These are phyloP conservation scores for Pisolithus thermaeus DNA, from an alignment of 1,284 basidiomycete genomes.

Conservation along the genomic window DNA sequence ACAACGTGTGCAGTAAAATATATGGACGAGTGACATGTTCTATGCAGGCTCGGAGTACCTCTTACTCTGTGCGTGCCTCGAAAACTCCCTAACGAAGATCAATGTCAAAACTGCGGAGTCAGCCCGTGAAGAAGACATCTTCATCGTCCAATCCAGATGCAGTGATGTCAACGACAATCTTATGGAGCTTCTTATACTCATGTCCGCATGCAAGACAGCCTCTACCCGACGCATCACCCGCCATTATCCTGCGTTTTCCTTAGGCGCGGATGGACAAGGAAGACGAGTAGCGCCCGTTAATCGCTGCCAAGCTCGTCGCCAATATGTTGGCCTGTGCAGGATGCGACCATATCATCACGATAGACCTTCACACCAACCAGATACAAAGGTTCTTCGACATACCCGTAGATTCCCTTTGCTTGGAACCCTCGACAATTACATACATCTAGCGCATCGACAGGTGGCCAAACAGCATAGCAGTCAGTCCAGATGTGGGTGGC, in stretches of 20 bases:
- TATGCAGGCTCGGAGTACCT: slow-evolving; percentile 73
- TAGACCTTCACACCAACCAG: slow-evolving; percentile 97
- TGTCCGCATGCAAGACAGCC: slow-evolving; percentile 95
- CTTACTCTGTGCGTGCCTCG: slow-evolving; percentile 89
- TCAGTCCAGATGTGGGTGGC: slow-evolving; percentile 96
- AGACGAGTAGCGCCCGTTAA: slow-evolving; percentile 93
- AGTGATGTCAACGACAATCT: slow-evolving; percentile 78
- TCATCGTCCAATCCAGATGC: slow-evolving; percentile 86
- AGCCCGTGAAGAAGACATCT: slow-evolving; percentile 96
- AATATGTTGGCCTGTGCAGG: slow-evolving; percentile 97
- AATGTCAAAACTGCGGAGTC: slow-evolving; percentile 91
- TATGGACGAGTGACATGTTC: slow-evolving; percentile 34
- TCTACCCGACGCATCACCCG: slow-evolving; percentile 93
- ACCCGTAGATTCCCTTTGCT: slow-evolving; percentile 95
- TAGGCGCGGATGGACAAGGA: slow-evolving; percentile 99
- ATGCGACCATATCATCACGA: slow-evolving; percentile 98
- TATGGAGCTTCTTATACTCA: slow-evolving; percentile 89
- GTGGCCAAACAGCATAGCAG: slow-evolving; percentile 89
- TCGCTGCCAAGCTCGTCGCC: slow-evolving; percentile 97
- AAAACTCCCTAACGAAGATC: slow-evolving; percentile 95
- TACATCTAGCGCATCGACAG: slow-evolving; percentile 94
- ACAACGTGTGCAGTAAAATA: slow-evolving; percentile 39
- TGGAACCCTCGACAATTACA: slow-evolving; percentile 81
- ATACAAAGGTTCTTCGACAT: slow-evolving; percentile 99
- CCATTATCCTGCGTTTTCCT: slow-evolving; percentile 97